A percentile compares a stretch with the other conserved stretches of the same genome.
phyloP scores from a whole-genome alignment of 2,329 filamentous ascomycete genomes.

The Curvularia verruculosa region DNA sequence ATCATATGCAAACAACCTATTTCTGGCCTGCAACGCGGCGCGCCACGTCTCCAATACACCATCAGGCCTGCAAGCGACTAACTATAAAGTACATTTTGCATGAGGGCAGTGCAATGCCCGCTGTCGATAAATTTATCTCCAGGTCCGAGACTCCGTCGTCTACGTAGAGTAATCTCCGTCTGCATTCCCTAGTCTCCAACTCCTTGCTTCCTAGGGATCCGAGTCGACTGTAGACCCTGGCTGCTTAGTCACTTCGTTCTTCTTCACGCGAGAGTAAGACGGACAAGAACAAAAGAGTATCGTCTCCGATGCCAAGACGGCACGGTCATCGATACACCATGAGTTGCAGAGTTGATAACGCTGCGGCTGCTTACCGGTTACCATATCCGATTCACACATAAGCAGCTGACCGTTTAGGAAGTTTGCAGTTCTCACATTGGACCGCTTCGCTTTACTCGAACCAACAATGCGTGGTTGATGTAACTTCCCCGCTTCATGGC shows the following conservation, averaged over 20 bases:
- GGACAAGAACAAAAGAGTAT: background rate
- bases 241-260: background rate
- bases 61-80: background rate
- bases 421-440: background rate
- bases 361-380: background rate
- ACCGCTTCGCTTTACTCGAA: background rate
- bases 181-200: background rate
- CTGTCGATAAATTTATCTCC: background rate
- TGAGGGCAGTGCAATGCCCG: background rate
- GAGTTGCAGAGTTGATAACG: background rate
- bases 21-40: background rate
- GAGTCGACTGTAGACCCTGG: background rate
- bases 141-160: background rate
- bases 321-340: background rate
- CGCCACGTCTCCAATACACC: slow-evolving; percentile 1
- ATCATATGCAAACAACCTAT: background rate
- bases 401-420: background rate
- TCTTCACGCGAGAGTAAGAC: background rate
- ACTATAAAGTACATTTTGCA: background rate
- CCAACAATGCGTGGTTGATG: background rate
- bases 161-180: background rate
- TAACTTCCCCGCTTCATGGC: background rate
- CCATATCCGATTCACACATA: background rate
- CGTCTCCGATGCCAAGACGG: background rate
- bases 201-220: background rate